A percentile compares a stretch with the other conserved stretches of the same genome.
phyloP scores from a whole-genome alignment of 164 flowering plant species.

The Cinnamomum chago region DNA sequence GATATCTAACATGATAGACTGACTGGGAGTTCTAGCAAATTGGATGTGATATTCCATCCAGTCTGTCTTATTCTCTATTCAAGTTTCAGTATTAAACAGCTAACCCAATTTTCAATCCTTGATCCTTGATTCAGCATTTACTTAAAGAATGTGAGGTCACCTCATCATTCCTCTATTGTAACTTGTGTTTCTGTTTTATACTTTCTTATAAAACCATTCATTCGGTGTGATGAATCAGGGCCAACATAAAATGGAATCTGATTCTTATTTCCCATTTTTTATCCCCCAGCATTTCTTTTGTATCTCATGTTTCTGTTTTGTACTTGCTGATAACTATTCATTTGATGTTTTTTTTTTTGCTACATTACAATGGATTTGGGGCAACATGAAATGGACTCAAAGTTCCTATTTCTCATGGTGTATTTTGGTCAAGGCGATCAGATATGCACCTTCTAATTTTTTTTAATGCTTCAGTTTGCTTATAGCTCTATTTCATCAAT shows the following conservation, averaged over 20 bases:
- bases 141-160: no score
- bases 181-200: background rate
- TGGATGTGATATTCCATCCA: no score
- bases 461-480: slow-evolving; percentile 4
- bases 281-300: background rate
- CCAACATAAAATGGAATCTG: no score
- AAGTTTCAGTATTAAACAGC: no score
- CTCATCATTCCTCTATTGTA: no score
- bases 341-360: background rate
- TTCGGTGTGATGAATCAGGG: no score
- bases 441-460: background rate
- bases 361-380: background rate
- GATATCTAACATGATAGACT: no score
- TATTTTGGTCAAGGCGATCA: background rate
- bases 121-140: no score
- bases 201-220: background rate
- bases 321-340: background rate
- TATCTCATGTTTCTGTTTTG: background rate
- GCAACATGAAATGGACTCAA: background rate
- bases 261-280: no score
- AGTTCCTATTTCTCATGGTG: background rate
- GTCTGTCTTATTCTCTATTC: no score
- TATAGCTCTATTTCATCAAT: background rate
- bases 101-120: no score
- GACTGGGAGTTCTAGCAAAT: no score